Percentiles rank a stretch among this genome's conserved stretches.
phyloP scores from a whole-genome alignment of 2,329 filamentous ascomycete species.

The Aspergillus phoenicis region DNA sequence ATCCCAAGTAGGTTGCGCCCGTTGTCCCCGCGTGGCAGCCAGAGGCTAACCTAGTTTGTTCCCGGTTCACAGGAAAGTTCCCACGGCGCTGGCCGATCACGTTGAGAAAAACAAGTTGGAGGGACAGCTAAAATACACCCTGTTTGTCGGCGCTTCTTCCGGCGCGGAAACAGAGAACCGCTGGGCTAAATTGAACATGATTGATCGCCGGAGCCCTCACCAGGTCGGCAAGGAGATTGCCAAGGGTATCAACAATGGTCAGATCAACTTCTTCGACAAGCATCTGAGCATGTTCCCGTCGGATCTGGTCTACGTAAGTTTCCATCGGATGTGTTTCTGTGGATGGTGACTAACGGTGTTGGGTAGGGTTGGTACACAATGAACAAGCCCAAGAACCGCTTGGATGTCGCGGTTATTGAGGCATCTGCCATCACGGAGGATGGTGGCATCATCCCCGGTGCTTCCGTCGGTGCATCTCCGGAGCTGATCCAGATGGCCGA shows the following conservation, averaged over 20 bases:
- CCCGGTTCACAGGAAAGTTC: conserved; percentile 66
- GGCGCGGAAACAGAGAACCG: conserved; percentile 89
- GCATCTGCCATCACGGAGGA: conserved; percentile 85
- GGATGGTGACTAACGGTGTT: conserved; percentile 14
- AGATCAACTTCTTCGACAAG: conserved; percentile 92
- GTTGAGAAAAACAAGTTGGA: conserved; percentile 85
- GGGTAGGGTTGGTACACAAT: conserved; percentile 76
- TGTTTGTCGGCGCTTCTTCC: conserved; percentile 88
- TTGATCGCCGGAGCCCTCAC: conserved; percentile 79
- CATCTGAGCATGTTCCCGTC: conserved; percentile 90
- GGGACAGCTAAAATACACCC: conserved; percentile 79
- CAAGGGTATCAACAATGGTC: conserved; percentile 84
- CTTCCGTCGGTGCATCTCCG: conserved; percentile 80
- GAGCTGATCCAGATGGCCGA: conserved; percentile 89
- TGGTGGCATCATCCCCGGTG: conserved; percentile 84
- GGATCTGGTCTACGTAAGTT: conserved; percentile 73
- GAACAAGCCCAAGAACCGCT: conserved; percentile 69
- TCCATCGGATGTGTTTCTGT: not conserved
- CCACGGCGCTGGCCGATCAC: conserved; percentile 80
- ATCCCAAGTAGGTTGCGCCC: conserved; percentile 71
- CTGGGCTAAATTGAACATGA: conserved; percentile 90
- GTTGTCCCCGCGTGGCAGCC: not conserved
- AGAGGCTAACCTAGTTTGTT: conserved; percentile 3
- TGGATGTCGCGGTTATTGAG: conserved; percentile 84
- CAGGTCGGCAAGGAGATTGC: conserved; percentile 89